A percentile compares a stretch with the other conserved stretches of the same genome.
phyloP scores from a whole-genome alignment of 176 grass and related monocot species.

The Aegilops bicornis region DNA sequence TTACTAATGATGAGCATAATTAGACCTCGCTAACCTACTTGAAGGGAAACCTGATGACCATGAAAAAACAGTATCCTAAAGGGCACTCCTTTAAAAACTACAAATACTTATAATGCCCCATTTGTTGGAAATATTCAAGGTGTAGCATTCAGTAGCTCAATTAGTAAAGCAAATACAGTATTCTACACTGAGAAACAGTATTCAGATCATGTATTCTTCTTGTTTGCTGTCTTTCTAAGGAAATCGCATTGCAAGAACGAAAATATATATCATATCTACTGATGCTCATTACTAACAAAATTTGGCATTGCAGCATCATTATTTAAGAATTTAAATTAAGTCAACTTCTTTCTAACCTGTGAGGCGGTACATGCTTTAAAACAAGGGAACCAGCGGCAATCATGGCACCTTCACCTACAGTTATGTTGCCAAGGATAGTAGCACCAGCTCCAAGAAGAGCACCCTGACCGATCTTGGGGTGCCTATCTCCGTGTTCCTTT shows the following conservation, averaged over 20 bases:
- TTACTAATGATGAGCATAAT: background rate
- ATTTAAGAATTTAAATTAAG: background rate
- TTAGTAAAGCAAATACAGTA: background rate
- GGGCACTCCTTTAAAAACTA: background rate
- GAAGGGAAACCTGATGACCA: background rate
- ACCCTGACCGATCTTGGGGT: conserved; percentile 92
- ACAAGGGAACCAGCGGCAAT: conserved; percentile 94
- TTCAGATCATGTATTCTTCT: background rate
- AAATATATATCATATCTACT: background rate
- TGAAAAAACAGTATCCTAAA: background rate
- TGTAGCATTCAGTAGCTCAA: background rate
- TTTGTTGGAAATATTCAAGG: background rate
- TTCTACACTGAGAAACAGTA: background rate
- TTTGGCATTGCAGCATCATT: background rate
- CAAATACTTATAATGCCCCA: background rate
- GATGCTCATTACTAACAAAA: background rate
- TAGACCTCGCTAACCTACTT: background rate
- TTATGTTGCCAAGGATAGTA: conserved; percentile 92
- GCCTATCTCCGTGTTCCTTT: conserved; percentile 91
- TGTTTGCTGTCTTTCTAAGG: background rate
- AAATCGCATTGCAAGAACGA: background rate
- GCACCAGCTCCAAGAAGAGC: conserved; percentile 97
- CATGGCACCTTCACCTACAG: conserved; percentile 93
- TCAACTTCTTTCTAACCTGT: conserved; percentile 61
- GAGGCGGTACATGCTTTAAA: conserved; percentile 89